Evolutionary conservation across 805 yeast genomes (phyloP).

Genomic region (Debaryomyces hansenii): DNA sequence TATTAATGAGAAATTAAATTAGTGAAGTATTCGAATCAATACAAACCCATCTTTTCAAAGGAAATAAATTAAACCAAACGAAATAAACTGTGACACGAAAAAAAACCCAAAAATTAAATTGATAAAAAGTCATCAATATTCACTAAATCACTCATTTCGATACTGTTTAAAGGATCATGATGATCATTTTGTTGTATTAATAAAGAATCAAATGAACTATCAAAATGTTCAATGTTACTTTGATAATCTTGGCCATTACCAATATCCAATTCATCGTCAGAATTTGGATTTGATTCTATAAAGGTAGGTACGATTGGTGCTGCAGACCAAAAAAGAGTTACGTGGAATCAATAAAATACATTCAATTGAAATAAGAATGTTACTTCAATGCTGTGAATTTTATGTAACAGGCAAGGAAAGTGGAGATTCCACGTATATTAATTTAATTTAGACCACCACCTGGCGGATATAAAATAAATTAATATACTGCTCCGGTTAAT

Average conservation of each 20-base stretch:
- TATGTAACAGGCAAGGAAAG: not conserved
- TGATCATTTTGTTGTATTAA: not conserved
- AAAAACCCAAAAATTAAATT: not conserved
- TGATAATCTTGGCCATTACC: not conserved
- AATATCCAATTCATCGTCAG: slow-evolving; percentile 3
- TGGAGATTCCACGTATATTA: slow-evolving; percentile 24
- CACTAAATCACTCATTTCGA: slow-evolving; percentile 4
- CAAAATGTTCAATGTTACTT: not conserved
- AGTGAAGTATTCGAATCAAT: not conserved
- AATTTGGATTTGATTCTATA: slow-evolving; percentile 15
- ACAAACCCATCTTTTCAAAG: not conserved
- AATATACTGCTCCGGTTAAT: slow-evolving; percentile 15
- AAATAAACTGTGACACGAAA: slow-evolving; percentile 1
- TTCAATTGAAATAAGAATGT: slow-evolving; percentile 14
- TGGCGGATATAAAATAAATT: slow-evolving; percentile 12
- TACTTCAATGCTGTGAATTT: slow-evolving; percentile 25
- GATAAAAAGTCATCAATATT: slow-evolving; percentile 34
- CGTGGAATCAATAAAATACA: slow-evolving; percentile 5
- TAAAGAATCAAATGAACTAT: not conserved
- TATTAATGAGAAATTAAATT: not conserved
- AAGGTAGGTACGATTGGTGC: slow-evolving; percentile 39
- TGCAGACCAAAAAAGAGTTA: slow-evolving; percentile 30
- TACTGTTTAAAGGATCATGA: not conserved
- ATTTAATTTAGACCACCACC: slow-evolving; percentile 14
- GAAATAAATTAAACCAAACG: not conserved